Percentiles rank a stretch among this genome's conserved stretches.
phyloP scores from a whole-genome alignment of 768 basidiomycete genomes.

The Gymnopilus junonius region DNA sequence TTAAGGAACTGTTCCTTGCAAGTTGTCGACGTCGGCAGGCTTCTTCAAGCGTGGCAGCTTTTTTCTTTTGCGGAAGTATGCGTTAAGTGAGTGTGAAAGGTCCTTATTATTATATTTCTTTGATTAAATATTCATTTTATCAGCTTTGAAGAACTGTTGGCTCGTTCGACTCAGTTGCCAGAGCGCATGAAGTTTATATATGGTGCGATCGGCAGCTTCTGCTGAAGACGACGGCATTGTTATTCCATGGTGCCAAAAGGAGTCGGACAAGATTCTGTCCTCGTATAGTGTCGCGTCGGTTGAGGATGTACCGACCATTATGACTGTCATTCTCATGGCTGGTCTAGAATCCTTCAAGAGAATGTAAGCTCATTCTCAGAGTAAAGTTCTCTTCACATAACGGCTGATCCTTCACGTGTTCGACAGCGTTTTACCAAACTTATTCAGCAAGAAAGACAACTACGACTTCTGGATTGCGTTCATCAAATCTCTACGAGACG shows the following conservation, averaged over 20 bases:
- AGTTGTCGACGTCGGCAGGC: constrained; percentile 12
- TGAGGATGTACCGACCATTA: constrained; percentile 29
- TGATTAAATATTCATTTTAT: too few species aligned
- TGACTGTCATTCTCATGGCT: constrained; percentile 18
- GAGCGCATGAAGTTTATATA: constrained; percentile 27
- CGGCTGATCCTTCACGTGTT: constrained; percentile 9
- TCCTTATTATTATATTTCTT: background rate
- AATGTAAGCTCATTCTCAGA: too few species aligned
- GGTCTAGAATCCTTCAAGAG: constrained; percentile 24
- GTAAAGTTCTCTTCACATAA: background rate
- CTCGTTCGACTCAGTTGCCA: constrained; percentile 12
- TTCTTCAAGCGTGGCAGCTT: constrained; percentile 23
- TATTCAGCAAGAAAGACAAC: constrained; percentile 18
- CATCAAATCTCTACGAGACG: constrained; percentile 23
- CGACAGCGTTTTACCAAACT: constrained; percentile 29
- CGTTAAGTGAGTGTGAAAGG: constrained; percentile 18
- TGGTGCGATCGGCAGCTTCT: constrained; percentile 14
- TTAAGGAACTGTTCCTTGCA: constrained; percentile 15
- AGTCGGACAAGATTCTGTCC: constrained; percentile 19
- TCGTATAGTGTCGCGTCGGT: constrained; percentile 20
- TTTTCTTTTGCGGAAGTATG: constrained; percentile 29
- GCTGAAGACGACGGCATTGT: constrained; percentile 13
- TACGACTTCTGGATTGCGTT: constrained; percentile 30
- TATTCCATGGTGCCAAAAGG: constrained; percentile 26
- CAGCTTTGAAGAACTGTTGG: constrained; percentile 29